Evolutionary conservation across 2,329 filamentous ascomycete species (phyloP).

Genomic region (Metarhizium sp.): DNA sequence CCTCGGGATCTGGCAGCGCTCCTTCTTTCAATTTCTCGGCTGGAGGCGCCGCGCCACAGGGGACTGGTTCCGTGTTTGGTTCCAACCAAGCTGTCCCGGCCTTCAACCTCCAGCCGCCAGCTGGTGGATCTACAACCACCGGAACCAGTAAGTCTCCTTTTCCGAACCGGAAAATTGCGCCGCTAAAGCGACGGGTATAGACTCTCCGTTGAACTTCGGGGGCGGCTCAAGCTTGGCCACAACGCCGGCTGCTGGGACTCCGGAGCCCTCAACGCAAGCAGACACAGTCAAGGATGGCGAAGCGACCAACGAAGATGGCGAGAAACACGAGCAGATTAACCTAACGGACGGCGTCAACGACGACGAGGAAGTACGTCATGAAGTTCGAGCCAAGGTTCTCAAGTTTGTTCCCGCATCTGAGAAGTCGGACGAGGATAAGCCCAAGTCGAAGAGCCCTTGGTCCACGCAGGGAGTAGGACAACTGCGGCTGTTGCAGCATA

Average conservation of each 20-base stretch:
- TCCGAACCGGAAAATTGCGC: conserved; percentile 31
- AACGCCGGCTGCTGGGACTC: conserved; percentile 49
- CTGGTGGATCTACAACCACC: conserved; percentile 33
- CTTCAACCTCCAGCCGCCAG: conserved; percentile 32
- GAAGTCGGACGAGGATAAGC: conserved; percentile 33
- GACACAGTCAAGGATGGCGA: conserved; percentile 28
- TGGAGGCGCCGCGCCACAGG: conserved; percentile 20
- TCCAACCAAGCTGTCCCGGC: conserved; percentile 23
- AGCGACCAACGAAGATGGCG: conserved; percentile 40
- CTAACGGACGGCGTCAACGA: conserved; percentile 61
- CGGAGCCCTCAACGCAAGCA: conserved; percentile 41
- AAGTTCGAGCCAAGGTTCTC: conserved; percentile 61
- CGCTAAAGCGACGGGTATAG: conserved; percentile 39
- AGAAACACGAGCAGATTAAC: conserved; percentile 59
- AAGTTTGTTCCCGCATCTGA: conserved; percentile 45
- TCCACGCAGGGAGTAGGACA: conserved; percentile 60
- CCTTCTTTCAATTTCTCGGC: conserved; percentile 30
- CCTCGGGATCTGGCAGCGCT: conserved; percentile 18
- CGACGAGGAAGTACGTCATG: conserved; percentile 60
- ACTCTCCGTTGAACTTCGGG: conserved; percentile 47
- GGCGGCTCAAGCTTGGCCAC: conserved; percentile 52
- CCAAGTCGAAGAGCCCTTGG: conserved; percentile 52
- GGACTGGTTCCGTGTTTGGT: conserved; percentile 21
- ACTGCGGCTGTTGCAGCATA: conserved; percentile 64
- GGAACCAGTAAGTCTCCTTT: conserved; percentile 37